Percentiles rank a stretch among this genome's conserved stretches.
Conservation (phyloP, 192 early-diverging fungal genomes). For the Phlyctochytrium planicorne region DNA sequence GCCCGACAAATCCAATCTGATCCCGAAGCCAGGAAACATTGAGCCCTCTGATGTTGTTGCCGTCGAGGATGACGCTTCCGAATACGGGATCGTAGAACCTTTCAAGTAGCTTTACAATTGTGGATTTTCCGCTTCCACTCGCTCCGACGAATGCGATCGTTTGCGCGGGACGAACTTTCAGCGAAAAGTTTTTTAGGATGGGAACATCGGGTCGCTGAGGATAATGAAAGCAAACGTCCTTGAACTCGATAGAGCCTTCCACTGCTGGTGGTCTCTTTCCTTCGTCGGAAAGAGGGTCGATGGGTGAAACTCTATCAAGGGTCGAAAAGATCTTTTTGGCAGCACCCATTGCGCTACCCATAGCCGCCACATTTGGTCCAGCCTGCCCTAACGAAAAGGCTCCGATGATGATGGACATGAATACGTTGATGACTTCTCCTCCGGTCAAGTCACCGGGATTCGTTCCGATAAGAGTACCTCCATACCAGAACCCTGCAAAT, state of each 20-base stretch:
- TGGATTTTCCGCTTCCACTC: slow-evolving; percentile 73
- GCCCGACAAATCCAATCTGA: slow-evolving; percentile 86
- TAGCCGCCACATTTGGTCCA: slow-evolving; percentile 37
- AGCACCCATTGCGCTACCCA: slow-evolving; percentile 42
- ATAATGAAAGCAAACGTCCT: slow-evolving; percentile 54
- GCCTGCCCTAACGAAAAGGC: slow-evolving; percentile 44
- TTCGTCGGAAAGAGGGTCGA: slow-evolving; percentile 36
- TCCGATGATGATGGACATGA: slow-evolving; percentile 44
- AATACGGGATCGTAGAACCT: slow-evolving; percentile 46
- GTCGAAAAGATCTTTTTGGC: slow-evolving; percentile 50
- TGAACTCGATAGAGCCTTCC: slow-evolving; percentile 44
- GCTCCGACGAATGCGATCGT: slow-evolving; percentile 86
- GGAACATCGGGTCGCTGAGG: slow-evolving; percentile 61
- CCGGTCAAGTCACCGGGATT: slow-evolving; percentile 42
- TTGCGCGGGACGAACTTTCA: slow-evolving; percentile 62
- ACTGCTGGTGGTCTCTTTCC: slow-evolving; percentile 36
- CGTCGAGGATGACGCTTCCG: slow-evolving; percentile 76
- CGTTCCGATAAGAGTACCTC: slow-evolving; percentile 52
- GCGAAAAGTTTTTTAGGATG: slow-evolving; percentile 53
- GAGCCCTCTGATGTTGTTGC: slow-evolving; percentile 69
- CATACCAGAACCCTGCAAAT: slow-evolving; percentile 74
- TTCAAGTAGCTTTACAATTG: slow-evolving; percentile 62
- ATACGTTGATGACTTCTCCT: slow-evolving; percentile 46
- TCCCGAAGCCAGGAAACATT: slow-evolving; percentile 80
- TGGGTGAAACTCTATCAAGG: slow-evolving; percentile 46